These are phyloP conservation scores for Mikania micrantha DNA, from an alignment of 129 eudicot species.

Conservation along the genomic window DNA sequence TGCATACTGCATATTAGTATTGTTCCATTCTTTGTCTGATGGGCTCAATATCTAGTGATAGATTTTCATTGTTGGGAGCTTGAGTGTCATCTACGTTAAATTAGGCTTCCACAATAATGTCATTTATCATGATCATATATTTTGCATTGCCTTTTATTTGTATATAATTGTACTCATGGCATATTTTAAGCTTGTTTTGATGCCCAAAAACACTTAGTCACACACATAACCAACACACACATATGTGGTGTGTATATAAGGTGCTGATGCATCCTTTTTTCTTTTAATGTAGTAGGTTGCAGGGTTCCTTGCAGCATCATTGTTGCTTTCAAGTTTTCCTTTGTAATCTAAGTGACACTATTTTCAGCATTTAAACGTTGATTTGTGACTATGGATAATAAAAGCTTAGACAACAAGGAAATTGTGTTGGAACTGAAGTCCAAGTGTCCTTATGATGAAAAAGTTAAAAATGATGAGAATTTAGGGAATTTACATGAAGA, in stretches of 20 bases:
- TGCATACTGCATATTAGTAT: not conserved
- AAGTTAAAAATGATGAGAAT: slow-evolving; percentile 9
- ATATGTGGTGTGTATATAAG: not conserved
- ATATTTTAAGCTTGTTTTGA: not conserved
- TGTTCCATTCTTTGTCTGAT: not conserved
- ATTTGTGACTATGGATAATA: slow-evolving; percentile 9
- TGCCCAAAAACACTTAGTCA: not conserved
- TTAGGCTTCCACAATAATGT: not conserved
- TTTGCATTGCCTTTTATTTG: not conserved
- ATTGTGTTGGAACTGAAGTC: slow-evolving; percentile 8
- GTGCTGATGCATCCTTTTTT: not conserved
- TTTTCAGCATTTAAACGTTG: slow-evolving; percentile 1
- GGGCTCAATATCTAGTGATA: not conserved
- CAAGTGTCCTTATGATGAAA: slow-evolving; percentile 14
- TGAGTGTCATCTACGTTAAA: not conserved
- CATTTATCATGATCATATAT: not conserved
- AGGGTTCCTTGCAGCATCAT: not conserved
- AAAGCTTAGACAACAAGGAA: slow-evolving; percentile 12
- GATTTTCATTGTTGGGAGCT: not conserved
- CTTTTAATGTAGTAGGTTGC: not conserved
- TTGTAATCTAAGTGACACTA: not conserved
- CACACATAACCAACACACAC: not conserved
- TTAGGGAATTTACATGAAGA: not conserved
- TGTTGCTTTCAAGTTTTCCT: not conserved
- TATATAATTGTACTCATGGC: not conserved